These are phyloP conservation scores for Balansia obtecta DNA, from an alignment of 2,329 filamentous ascomycete species.

Conservation along the genomic window DNA sequence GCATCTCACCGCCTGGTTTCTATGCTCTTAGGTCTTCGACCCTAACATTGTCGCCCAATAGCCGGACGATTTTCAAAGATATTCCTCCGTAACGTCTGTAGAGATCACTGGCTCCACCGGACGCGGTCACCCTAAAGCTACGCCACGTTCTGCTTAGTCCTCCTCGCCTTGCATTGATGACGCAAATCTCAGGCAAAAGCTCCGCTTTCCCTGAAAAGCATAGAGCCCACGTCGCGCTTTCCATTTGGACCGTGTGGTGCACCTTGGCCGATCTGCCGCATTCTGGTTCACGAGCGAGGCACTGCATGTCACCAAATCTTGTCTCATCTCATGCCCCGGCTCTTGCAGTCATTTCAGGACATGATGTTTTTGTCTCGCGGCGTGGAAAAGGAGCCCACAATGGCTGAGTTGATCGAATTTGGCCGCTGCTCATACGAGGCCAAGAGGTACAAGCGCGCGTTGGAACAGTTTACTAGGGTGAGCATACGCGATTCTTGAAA, in stretches of 20 bases:
- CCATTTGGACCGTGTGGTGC: background rate
- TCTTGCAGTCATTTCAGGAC: slow-evolving; percentile 6
- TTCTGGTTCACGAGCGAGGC: background rate
- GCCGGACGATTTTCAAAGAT: too few relatives aligned
- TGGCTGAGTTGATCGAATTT: slow-evolving; percentile 14
- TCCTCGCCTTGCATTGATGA: too few relatives aligned
- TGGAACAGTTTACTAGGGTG: slow-evolving; percentile 26
- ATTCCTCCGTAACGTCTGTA: too few relatives aligned
- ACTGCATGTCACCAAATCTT: slow-evolving; percentile 1
- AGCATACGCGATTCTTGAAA: background rate
- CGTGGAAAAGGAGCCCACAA: background rate
- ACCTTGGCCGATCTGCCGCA: background rate
- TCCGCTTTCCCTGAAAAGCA: too few relatives aligned
- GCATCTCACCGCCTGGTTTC: too few relatives aligned
- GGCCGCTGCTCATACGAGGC: slow-evolving; percentile 21
- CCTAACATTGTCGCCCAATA: too few relatives aligned
- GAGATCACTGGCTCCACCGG: too few relatives aligned
- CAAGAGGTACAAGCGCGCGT: slow-evolving; percentile 22
- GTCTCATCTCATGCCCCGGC: slow-evolving; percentile 5
- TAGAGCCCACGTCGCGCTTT: background rate
- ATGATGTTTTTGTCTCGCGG: slow-evolving; percentile 7
- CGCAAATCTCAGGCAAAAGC: too few relatives aligned
- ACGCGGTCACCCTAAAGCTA: too few relatives aligned
- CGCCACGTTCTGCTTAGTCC: too few relatives aligned
- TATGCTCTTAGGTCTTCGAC: too few relatives aligned